Evolutionary conservation across 148 eudicot species (phyloP).

Genomic region (Rhododendron griersonianum): DNA sequence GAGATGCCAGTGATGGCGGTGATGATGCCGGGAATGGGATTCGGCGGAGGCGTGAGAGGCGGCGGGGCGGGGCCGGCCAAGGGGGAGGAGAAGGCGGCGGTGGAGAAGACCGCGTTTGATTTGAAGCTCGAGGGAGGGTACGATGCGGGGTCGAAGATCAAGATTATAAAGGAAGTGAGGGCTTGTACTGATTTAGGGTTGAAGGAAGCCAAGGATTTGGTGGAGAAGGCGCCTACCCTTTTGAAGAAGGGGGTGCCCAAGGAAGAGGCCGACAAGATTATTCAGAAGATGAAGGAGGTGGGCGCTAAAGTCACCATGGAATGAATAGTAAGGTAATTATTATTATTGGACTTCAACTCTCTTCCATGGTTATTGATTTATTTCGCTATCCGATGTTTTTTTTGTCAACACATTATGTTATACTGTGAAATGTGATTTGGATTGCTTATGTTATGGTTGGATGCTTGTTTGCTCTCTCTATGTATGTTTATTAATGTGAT

Average conservation of each 20-base stretch:
- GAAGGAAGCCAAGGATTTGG: conserved; percentile 95
- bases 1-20: conserved; percentile 78
- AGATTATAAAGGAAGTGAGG: conserved; percentile 93
- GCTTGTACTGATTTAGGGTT: conserved; percentile 78
- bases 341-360: background rate
- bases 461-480: background rate
- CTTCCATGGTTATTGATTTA: background rate
- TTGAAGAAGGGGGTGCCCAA: conserved; percentile 81
- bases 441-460: background rate
- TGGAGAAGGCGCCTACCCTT: conserved; percentile 88
- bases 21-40: conserved; percentile 97
- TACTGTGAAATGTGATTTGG: background rate
- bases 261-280: conserved; percentile 87
- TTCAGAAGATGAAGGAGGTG: conserved; percentile 77
- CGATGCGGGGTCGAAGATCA: conserved; percentile 66
- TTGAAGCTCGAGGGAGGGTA: conserved; percentile 87
- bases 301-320: conserved; percentile 87
- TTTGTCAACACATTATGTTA: background rate
- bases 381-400: background rate
- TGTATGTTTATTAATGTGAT: background rate
- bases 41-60: conserved; percentile 26
- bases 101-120: conserved; percentile 83
- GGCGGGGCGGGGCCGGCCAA: conserved; percentile 13
- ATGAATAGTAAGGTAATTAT: conserved; percentile 45
- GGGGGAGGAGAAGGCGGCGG: conserved; percentile 48